Evolutionary conservation across 768 basidiomycete genomes (phyloP).

Genomic region (Boletellus emodensis): DNA sequence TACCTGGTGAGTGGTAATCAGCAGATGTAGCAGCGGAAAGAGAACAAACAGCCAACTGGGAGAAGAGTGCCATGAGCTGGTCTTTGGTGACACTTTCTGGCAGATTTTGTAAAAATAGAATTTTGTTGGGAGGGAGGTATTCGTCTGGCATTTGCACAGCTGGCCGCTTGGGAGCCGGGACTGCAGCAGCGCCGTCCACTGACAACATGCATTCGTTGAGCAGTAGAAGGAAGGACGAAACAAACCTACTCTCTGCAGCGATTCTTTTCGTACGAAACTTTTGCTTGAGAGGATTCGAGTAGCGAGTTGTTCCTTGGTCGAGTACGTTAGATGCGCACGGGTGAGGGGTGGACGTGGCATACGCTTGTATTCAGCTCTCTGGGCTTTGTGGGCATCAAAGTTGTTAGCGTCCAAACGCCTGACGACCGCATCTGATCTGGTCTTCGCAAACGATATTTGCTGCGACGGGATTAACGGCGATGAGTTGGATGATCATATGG

Average conservation of each 20-base stretch:
- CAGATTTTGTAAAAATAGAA: slow-evolving; percentile 95
- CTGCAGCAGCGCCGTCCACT: slow-evolving; percentile 69
- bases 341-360: slow-evolving; percentile 20
- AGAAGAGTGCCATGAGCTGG: slow-evolving; percentile 84
- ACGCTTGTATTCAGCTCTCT: slow-evolving; percentile 84
- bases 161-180: slow-evolving; percentile 69
- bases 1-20: slow-evolving; percentile 50
- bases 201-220: slow-evolving; percentile 4
- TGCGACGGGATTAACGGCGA: slow-evolving; percentile 30
- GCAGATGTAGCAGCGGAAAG: background rate
- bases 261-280: slow-evolving; percentile 80
- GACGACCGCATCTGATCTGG: slow-evolving; percentile 88
- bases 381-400: slow-evolving; percentile 72
- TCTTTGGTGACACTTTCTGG: slow-evolving; percentile 93
- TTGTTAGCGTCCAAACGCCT: slow-evolving; percentile 62
- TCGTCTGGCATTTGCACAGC: slow-evolving; percentile 99
- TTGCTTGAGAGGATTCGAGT: slow-evolving; percentile 85
- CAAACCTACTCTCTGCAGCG: slow-evolving; percentile 67
- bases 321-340: background rate
- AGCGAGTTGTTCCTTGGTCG: slow-evolving; percentile 66
- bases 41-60: slow-evolving; percentile 57
- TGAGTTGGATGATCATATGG: background rate
- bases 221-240: slow-evolving; percentile 1
- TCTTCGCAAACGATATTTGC: slow-evolving; percentile 94
- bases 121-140: slow-evolving; percentile 98